Base-by-base conservation (phyloP, 108 stramenopile species). In the Craspedostauros australis region DNA sequence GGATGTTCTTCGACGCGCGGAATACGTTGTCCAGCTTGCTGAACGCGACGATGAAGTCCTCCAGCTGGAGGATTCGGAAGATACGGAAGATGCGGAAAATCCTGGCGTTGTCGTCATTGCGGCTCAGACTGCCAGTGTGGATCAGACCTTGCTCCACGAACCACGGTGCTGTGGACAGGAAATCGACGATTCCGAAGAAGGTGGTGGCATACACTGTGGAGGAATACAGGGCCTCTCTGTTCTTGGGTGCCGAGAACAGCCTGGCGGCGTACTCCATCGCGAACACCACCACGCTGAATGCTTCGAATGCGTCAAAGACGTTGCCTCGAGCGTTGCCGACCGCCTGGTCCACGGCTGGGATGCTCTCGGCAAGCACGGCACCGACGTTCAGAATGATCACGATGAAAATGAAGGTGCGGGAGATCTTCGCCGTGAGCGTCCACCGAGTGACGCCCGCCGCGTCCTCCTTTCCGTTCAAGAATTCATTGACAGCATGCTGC, bases 11-110 rank as follows among this genome's bases (percentile, higher is more conserved):
- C 16, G 80, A 81, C 1, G 83, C 83, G 15, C 80, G 67, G 54
- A 86, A 95, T 11, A 95, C 94, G 64, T 95, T 92, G 72, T 95
- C 94, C 14, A 95, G 79, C 54, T 91, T 86, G 54, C 87, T 80
- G 50, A 95, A 95, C 20, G 90, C 94, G 14, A 72, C 64, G 40
- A 95, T 48, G 50, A 92, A 92, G 43, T 92, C 87, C 66, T 95
- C 94, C 6, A 95, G 70, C 48, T 95, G 91, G 1, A 95, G 67
- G 16, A 95, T 76, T 36, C 94, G 84, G 50, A 93, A 91, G 22
- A 95, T 87, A 39, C 94, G 70, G 42, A 93, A 66, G 5, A 95
- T 81, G 4, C 94, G 74, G 62, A 95, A 95, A 6, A 86, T 68
- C 40, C 68, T 76, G 3, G 87, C 87, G 22, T 60, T 60, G 51